Evolutionary conservation across 2,329 filamentous ascomycete genomes (phyloP), one percentile per base, ranked within the genome.

Genomic region (Madurella mycetomatis): DNA sequence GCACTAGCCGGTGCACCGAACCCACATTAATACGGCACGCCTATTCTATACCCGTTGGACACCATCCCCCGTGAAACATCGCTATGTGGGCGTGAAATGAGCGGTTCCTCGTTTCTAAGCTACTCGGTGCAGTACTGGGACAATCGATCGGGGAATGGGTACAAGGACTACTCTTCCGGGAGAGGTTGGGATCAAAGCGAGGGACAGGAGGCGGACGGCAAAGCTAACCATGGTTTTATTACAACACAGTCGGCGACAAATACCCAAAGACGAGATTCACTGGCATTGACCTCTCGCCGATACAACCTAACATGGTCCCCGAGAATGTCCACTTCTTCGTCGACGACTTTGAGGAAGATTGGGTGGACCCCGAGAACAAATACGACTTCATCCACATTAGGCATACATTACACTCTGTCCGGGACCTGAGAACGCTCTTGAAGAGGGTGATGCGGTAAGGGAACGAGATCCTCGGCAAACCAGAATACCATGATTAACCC

Each of bases 261-360:
- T 80, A 75, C 52, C 73, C 74, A 4, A 68, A 71, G 1, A 65
- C 74, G 0, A 65, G 64, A 31, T 74, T 80, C 43, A 73, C 73
- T 41, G 77, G 76, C 56, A 72, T 78, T 65, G 77, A 80, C 57
- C 65, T 80, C 2, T 80, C 77, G 1, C 77, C 76, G 0, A 80
- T 80, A 41, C 77, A 80, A 48, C 77, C 77, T 0, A 73, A 73
- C 46, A 77, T 73, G 63, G 75, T 80, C 0, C 77, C 77, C 1
- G 70, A 74, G 49, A 80, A 80, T 51, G 74, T 76, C n/a, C 69
- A 72, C 19, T 80, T 80, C 57, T 71, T 76, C 19, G 73, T 80
- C 40, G 77, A 79, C 62, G 77, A 80, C 59, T 75, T 80, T 49
- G 77, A 80, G 55, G 75, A 74, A 16, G 76, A 77, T 15, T 80